These are phyloP conservation scores for Neurospora sp. DNA, from an alignment of 495 filamentous ascomycete genomes.

Conservation along the genomic window DNA sequence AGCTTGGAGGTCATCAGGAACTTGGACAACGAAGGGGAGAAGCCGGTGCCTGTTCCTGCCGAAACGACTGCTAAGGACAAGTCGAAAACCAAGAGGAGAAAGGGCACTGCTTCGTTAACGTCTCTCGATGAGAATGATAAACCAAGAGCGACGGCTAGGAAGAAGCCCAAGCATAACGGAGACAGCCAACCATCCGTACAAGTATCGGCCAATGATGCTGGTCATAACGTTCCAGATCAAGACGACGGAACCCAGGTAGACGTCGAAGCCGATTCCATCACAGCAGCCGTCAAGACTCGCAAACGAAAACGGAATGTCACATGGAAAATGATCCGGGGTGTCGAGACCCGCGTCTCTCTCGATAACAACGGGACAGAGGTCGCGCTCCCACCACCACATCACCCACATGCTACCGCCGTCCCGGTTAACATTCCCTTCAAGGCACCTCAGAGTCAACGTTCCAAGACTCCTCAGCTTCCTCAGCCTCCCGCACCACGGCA, in stretches of 20 bases:
- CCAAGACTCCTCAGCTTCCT: not conserved
- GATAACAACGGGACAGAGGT: not conserved
- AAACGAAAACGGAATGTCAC: slow-evolving; percentile 26
- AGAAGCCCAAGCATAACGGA: not conserved
- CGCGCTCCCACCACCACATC: not conserved
- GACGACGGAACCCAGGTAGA: not conserved
- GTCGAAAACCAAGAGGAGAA: not conserved
- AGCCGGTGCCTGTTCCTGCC: not conserved
- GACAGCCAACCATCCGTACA: not conserved
- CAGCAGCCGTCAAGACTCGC: slow-evolving; percentile 29
- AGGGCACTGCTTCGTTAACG: not conserved
- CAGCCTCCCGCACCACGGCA: not conserved
- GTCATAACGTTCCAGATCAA: not conserved
- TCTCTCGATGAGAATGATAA: not conserved
- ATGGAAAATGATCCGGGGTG: slow-evolving; percentile 29
- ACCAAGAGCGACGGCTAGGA: not conserved
- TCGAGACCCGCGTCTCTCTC: slow-evolving; percentile 22
- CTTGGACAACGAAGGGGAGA: not conserved
- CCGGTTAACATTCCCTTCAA: not conserved
- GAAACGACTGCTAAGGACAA: not conserved
- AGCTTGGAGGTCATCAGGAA: slow-evolving; percentile 3
- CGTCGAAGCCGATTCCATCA: slow-evolving; percentile 20
- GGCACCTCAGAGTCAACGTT: not conserved
- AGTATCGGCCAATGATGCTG: not conserved
- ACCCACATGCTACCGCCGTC: not conserved